phyloP scores from a whole-genome alignment of 2,329 filamentous ascomycete genomes.

The Bipolaris cookei region DNA sequence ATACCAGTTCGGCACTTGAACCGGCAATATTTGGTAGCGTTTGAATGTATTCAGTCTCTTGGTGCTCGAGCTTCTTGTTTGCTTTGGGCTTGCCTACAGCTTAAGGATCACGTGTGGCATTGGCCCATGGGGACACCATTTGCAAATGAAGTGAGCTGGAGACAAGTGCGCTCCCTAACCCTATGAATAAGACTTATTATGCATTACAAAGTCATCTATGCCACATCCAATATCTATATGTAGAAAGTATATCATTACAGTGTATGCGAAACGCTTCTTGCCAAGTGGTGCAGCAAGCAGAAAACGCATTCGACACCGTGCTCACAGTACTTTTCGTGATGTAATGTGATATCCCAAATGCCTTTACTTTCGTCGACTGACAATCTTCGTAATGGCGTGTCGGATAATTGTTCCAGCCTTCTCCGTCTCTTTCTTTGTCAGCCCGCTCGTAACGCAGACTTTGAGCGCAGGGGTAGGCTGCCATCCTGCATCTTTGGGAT shows the following conservation, averaged over 20 bases:
- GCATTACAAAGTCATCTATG: constrained; percentile 5
- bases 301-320: constrained; percentile 8
- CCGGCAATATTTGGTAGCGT: neutral
- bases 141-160: neutral
- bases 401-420: constrained; percentile 87
- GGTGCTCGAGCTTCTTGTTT: neutral
- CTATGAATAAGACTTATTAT: neutral
- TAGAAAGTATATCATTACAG: constrained; percentile 6
- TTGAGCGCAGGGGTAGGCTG: constrained; percentile 82
- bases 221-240: neutral
- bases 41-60: neutral
- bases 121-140: neutral
- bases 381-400: constrained; percentile 92
- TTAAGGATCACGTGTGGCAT: neutral
- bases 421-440: constrained; percentile 94
- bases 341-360: neutral
- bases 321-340: neutral
- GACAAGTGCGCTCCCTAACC: neutral
- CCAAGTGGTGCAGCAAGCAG: neutral
- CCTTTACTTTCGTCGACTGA: constrained; percentile 62
- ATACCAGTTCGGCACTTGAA: neutral
- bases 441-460: constrained; percentile 83
- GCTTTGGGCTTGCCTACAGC: neutral
- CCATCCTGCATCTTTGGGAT: constrained; percentile 70
- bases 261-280: neutral